A percentile compares a stretch with the other conserved stretches of the same genome.
phyloP scores from a whole-genome alignment of 2,329 filamentous ascomycete species.

The Aspergillus ustus region DNA sequence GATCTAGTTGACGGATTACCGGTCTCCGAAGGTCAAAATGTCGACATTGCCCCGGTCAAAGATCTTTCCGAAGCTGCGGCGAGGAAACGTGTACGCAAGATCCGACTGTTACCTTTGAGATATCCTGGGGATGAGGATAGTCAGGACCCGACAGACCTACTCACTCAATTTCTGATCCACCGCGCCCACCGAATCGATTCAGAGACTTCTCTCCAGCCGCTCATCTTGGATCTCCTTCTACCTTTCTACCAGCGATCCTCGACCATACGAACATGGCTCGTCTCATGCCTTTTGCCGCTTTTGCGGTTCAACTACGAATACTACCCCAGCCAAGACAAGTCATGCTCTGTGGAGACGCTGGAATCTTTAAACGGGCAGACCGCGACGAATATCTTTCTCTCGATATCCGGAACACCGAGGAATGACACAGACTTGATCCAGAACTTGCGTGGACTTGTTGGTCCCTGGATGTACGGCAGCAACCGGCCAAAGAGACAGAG shows the following conservation, averaged over 20 bases:
- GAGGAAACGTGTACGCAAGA: conserved; percentile 56
- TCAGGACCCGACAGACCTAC: conserved; percentile 51
- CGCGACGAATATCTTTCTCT: conserved; percentile 60
- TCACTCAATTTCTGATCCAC: conserved; percentile 64
- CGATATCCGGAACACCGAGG: conserved; percentile 42
- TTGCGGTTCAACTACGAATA: conserved; percentile 66
- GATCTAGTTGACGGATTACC: conserved; percentile 48
- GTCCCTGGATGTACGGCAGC: conserved; percentile 67
- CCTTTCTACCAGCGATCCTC: conserved; percentile 61
- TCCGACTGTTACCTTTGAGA: conserved; percentile 56
- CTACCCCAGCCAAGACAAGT: conserved; percentile 56
- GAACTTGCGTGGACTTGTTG: conserved; percentile 63
- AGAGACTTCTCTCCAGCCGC: conserved; percentile 61
- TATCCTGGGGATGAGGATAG: conserved; percentile 50
- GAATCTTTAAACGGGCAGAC: conserved; percentile 56
- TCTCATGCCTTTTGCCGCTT: conserved; percentile 63
- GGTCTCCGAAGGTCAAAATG: conserved; percentile 33
- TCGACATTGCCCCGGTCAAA: conserved; percentile 54
- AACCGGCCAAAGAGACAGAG: conserved; percentile 59
- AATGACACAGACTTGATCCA: conserved; percentile 50
- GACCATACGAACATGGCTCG: conserved; percentile 61
- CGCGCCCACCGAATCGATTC: conserved; percentile 63
- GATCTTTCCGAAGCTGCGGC: conserved; percentile 56
- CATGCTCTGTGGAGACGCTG: conserved; percentile 56
- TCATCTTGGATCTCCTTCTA: conserved; percentile 59